Base-by-base conservation (phyloP, 352 stramenopile species). In the Phytophthora citricola region DNA sequence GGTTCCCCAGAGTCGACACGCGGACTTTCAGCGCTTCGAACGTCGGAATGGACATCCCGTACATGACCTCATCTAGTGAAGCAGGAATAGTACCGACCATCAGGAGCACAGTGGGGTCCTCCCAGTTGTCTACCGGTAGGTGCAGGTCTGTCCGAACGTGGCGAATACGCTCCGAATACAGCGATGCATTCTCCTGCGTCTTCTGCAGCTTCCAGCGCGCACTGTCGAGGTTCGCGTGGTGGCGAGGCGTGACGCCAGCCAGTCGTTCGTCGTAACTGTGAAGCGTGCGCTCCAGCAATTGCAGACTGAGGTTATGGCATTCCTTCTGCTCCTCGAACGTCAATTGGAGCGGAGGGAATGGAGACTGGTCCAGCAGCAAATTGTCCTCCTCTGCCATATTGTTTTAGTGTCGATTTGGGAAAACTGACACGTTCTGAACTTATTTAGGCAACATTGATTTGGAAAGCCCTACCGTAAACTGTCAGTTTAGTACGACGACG, bases 1-100 rank as follows among this genome's bases (percentile, higher is more conserved):
- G 69, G 10, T 71, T 65, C 17, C 53, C 58, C 2, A 73, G 44
- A 11, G 69, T 67, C 10, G 60, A 58, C 1, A 70, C 43, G 2
- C 69, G 82, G 4, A 81, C 47, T 50, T 73, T 47, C 6, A 78
- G 71, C 22, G 76, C 46, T 55, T 83, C 72, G n/a, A 85, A 81
- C 11, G 76, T 71, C 1, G 69, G 64, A 0, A 60, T 57, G 1
- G 64, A 14, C 50, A 86, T 73, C 17, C 83, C 81, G 50, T 83
- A 81, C 79, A 91, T 88, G 56, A 88, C 66, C 31, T 89, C 78
- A 24, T 88, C 72, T 17, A 91, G 47, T 24, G 66, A 44, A 7
- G 66, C 69, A 24, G 46, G 73, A 39, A 87, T 81, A 2, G 63
- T 77, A 7, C 79, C 79, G 20, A 78, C 74, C 47, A 74, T 69